phyloP scores from a whole-genome alignment of 768 basidiomycete species.

The Mycena venus region DNA sequence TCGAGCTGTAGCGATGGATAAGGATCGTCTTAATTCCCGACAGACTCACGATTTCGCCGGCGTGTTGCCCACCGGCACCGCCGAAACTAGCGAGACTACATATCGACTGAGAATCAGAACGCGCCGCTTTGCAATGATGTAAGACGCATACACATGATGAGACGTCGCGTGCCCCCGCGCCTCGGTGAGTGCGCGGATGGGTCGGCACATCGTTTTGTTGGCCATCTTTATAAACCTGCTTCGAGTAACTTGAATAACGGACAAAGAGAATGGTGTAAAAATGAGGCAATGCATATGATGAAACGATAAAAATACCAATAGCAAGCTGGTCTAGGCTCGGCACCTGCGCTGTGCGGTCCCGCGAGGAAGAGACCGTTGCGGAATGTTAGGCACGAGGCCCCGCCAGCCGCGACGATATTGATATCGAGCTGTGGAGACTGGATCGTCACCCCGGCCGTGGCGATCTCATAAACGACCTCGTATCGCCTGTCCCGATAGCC shows the following conservation, averaged over 20 bases:
- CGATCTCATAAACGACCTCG: conserved; percentile 95
- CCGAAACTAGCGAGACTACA: conserved; percentile 86
- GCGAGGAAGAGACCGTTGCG: conserved; percentile 91
- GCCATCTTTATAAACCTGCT: conserved; percentile 93
- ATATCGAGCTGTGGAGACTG: conserved; percentile 95
- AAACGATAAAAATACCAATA: conserved; percentile 67
- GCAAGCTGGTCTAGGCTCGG: conserved; percentile 93
- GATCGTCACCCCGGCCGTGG: conserved; percentile 93
- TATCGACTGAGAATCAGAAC: conserved; percentile 7
- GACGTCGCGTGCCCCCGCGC: conserved; percentile 88
- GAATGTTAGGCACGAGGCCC: conserved; percentile 91
- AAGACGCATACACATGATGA: conserved; percentile 69
- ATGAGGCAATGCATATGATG: neutral
- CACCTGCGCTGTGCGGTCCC: conserved; percentile 94
- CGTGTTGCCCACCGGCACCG: conserved; percentile 93
- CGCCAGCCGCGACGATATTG: conserved; percentile 96
- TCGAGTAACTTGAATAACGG: neutral
- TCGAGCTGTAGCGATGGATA: conserved; percentile 92
- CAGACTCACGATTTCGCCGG: conserved; percentile 90
- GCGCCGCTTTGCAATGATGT: neutral
- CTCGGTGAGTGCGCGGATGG: conserved; percentile 92
- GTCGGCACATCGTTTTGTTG: conserved; percentile 96
- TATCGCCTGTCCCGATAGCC: conserved; percentile 96
- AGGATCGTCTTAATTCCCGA: conserved; percentile 91
- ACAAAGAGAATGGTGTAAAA: neutral